Percentiles rank a stretch among this genome's conserved stretches.
phyloP scores from a whole-genome alignment of 164 flowering plant species.

The Vitis labrusca region DNA sequence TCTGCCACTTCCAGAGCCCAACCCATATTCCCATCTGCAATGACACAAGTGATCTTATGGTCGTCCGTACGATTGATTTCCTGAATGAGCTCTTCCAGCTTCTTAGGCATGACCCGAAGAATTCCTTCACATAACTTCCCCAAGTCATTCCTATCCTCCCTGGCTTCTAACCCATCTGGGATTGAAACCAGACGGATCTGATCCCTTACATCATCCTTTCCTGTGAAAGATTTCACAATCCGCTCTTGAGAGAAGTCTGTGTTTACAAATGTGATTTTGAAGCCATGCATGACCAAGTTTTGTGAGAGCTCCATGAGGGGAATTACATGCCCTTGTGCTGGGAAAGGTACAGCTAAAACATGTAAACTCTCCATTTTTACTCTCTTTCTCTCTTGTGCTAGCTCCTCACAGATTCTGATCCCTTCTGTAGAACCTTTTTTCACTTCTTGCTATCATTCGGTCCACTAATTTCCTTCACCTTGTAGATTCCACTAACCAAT shows the following conservation, averaged over 20 bases:
- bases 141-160: constrained; percentile 24
- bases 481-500: too few relatives aligned
- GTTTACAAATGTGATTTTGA: constrained; percentile 35
- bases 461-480: too few relatives aligned
- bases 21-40: constrained; percentile 32
- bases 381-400: not conserved
- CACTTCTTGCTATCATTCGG: too few relatives aligned
- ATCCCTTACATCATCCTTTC: not conserved
- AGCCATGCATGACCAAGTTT: constrained; percentile 23
- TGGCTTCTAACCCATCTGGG: constrained; percentile 34
- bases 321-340: constrained; percentile 53
- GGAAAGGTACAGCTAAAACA: constrained; percentile 34
- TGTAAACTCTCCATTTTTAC: constrained; percentile 26
- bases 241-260: constrained; percentile 24
- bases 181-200: constrained; percentile 26
- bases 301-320: constrained; percentile 43
- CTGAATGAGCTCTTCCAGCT: constrained; percentile 31
- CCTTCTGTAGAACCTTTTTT: too few relatives aligned
- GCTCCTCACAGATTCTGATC: too few relatives aligned
- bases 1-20: constrained; percentile 35
- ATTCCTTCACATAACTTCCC: constrained; percentile 11
- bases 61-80: constrained; percentile 12
- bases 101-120: constrained; percentile 19
- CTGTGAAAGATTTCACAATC: constrained; percentile 13
- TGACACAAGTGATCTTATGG: constrained; percentile 20